Percentiles rank a stretch among this genome's conserved stretches.
Conservation (phyloP, 2,329 filamentous ascomycete species). For the Talaromyces piceae region DNA sequence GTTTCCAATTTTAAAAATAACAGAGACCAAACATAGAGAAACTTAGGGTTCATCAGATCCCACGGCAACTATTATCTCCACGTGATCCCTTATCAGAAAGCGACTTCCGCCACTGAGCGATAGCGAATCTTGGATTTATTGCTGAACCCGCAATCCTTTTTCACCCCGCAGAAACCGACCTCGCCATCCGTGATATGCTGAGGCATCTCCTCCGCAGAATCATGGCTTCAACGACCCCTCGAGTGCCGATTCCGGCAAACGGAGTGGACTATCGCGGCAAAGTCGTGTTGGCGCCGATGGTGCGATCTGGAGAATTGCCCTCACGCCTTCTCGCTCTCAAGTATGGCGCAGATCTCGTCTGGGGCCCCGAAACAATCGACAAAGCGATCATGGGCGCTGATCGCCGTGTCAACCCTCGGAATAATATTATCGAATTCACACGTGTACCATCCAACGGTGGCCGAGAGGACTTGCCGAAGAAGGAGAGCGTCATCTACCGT, state of each 20-base stretch:
- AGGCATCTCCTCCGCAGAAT: constrained; percentile 37
- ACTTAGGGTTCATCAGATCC: no score
- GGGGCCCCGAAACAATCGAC: constrained; percentile 96
- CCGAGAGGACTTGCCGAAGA: constrained; percentile 28
- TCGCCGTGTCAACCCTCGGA: constrained; percentile 66
- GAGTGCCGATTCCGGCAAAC: constrained; percentile 74
- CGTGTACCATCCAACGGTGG: constrained; percentile 65
- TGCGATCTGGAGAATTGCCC: constrained; percentile 90
- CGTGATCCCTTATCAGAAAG: constrained; percentile 12
- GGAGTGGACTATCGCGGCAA: constrained; percentile 93
- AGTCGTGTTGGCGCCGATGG: constrained; percentile 94
- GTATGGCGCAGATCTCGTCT: constrained; percentile 94
- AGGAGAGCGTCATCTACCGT: constrained; percentile 69
- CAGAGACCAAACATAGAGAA: no score
- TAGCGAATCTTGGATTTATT: no score
- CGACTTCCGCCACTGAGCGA: neutral
- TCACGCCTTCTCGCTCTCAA: constrained; percentile 81
- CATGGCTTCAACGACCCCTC: constrained; percentile 52
- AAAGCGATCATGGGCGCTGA: constrained; percentile 81
- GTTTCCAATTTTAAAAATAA: no score
- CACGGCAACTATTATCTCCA: no score
- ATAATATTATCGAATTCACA: constrained; percentile 77
- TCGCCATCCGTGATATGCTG: constrained; percentile 26
- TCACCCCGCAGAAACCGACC: neutral
- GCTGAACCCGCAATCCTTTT: no score